These are phyloP conservation scores for Populus pruinosa DNA, from an alignment of 345 rosid genomes.

Conservation along the genomic window DNA sequence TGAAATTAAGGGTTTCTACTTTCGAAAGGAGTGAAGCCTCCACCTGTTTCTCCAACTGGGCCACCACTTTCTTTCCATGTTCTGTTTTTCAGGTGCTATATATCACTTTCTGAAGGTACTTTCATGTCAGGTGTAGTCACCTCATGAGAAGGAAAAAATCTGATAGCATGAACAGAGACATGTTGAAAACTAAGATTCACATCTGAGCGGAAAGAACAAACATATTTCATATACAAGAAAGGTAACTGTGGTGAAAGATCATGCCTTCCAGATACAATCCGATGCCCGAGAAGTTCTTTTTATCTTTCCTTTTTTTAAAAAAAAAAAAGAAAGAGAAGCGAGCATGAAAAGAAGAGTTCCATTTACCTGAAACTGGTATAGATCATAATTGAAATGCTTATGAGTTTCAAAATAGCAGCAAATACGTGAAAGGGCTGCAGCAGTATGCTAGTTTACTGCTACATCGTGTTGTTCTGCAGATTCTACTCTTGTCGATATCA, in stretches of 20 bases:
- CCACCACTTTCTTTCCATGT: neutral
- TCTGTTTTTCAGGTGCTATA: neutral
- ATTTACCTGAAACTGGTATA: conserved; percentile 76
- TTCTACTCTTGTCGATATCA: conserved; percentile 58
- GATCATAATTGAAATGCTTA: conserved; percentile 73
- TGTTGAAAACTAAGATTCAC: neutral
- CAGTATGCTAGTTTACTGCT: conserved; percentile 59
- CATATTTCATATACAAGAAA: neutral
- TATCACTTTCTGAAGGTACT: neutral
- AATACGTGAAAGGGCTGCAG: conserved; percentile 68
- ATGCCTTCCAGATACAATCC: neutral
- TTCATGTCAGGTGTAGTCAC: neutral
- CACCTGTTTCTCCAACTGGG: neutral
- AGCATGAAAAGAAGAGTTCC: neutral
- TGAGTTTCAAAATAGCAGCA: conserved; percentile 81
- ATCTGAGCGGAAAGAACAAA: neutral
- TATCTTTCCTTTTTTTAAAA: neutral
- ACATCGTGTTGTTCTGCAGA: conserved; percentile 56
- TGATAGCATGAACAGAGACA: neutral
- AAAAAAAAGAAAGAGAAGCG: neutral
- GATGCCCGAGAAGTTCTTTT: neutral
- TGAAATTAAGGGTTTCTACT: neutral
- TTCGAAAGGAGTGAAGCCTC: neutral
- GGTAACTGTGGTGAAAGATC: neutral
- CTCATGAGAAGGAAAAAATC: neutral